phyloP scores from a whole-genome alignment of 2,329 filamentous ascomycete species.

The Neopestalotiopsis sp. region DNA sequence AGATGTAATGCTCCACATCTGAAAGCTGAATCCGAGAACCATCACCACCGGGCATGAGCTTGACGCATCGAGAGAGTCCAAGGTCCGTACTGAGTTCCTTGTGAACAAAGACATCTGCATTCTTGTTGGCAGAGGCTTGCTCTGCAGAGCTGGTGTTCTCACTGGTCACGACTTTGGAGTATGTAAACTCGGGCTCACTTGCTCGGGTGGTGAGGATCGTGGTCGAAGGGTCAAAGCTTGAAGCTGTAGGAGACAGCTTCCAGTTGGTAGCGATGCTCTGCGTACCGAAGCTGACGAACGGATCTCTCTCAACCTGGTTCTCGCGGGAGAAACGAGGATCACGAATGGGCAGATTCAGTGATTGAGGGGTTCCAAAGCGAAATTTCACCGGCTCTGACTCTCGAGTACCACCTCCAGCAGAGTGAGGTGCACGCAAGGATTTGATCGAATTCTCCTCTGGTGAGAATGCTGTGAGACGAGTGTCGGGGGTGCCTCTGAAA shows the following conservation, averaged over 20 bases:
- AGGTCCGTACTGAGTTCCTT: conserved; percentile 49
- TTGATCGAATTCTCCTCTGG: conserved; percentile 59
- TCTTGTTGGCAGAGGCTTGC: background rate
- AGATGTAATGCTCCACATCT: conserved; percentile 50
- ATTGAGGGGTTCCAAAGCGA: conserved; percentile 26
- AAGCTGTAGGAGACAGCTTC: conserved; percentile 68
- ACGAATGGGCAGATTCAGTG: conserved; percentile 27
- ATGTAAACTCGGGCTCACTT: background rate
- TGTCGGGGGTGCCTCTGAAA: conserved; percentile 67
- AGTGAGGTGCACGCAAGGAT: conserved; percentile 43
- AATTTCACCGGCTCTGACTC: conserved; percentile 33
- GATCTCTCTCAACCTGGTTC: conserved; percentile 48
- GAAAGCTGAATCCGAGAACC: conserved; percentile 33
- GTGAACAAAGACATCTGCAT: conserved; percentile 10
- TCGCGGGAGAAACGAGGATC: conserved; percentile 27
- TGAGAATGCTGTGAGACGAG: conserved; percentile 67
- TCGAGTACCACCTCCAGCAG: conserved; percentile 35
- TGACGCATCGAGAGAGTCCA: conserved; percentile 50
- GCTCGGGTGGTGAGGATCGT: background rate
- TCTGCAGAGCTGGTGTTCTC: background rate
- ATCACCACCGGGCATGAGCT: conserved; percentile 40
- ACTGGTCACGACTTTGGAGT: background rate
- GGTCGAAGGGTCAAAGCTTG: conserved; percentile 48
- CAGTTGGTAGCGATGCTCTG: conserved; percentile 39
- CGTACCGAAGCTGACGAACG: conserved; percentile 52